A percentile compares a stretch with the other conserved stretches of the same genome.
Evolutionary conservation across 129 eudicot species (phyloP).

Genomic region (Oenanthe sinensis): DNA sequence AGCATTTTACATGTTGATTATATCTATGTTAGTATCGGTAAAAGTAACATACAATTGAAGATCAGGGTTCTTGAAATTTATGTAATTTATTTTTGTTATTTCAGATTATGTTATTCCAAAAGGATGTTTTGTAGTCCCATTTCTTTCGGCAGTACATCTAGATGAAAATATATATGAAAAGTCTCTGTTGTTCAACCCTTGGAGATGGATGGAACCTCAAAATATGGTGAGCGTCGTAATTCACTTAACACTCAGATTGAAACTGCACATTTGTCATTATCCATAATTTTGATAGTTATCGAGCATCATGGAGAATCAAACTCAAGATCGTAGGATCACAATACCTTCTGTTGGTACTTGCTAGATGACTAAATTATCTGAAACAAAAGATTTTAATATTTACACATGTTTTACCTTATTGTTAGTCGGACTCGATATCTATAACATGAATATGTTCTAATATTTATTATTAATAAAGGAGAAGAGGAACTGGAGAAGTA

Average conservation of each 20-base stretch:
- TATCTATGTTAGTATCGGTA: neutral
- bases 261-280: too few species aligned
- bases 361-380: neutral
- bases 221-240: conserved; percentile 33
- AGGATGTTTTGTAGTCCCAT: conserved; percentile 75
- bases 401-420: too few species aligned
- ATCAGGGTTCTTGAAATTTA: neutral
- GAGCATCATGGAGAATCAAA: neutral
- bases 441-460: neutral
- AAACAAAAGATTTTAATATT: neutral
- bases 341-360: neutral
- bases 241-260: too few species aligned
- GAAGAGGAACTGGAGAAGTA: conserved; percentile 72
- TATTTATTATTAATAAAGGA: conserved; percentile 24
- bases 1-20: neutral
- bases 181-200: conserved; percentile 51
- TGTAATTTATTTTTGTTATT: neutral
- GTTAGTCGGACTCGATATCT: too few species aligned
- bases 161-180: conserved; percentile 42
- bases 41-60: neutral
- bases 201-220: conserved; percentile 58
- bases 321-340: neutral
- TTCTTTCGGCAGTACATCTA: conserved; percentile 65
- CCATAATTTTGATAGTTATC: neutral
- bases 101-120: conserved; percentile 61